Conservation (phyloP, 83 land plant species). For the Larix sibirica region DNA sequence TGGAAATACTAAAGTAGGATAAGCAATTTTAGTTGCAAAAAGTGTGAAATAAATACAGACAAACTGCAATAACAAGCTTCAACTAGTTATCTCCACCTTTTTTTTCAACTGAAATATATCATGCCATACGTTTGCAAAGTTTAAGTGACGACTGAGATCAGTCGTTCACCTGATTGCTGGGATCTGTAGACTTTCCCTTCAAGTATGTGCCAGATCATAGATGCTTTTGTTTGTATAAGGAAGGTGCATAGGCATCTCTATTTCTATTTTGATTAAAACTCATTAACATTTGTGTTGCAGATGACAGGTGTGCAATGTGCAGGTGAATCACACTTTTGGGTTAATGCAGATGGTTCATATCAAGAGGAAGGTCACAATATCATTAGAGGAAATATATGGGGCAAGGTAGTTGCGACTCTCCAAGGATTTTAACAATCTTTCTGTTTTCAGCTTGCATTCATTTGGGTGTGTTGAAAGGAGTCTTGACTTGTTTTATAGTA, state of each 20-base stretch:
- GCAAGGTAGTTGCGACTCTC: slow-evolving; percentile 44
- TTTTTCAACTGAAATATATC: background rate
- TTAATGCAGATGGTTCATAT: slow-evolving; percentile 79
- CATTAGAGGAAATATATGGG: slow-evolving; percentile 78
- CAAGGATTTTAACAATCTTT: background rate
- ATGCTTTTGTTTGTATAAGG: background rate
- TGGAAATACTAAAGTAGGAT: background rate
- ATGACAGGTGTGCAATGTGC: slow-evolving; percentile 84
- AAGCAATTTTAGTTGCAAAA: background rate
- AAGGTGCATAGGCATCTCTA: background rate
- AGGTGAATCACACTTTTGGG: slow-evolving; percentile 73
- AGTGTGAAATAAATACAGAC: background rate
- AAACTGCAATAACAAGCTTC: background rate
- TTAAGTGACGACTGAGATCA: background rate
- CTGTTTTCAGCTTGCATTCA: background rate
- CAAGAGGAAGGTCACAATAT: slow-evolving; percentile 87
- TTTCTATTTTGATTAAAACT: background rate
- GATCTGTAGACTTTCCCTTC: background rate
- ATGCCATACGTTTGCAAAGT: background rate
- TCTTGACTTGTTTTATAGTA: background rate
- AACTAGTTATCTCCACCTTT: background rate
- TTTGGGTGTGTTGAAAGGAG: too few species aligned
- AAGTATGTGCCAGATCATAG: background rate
- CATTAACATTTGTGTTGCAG: slow-evolving; percentile 38
- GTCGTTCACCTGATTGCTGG: background rate